Conservation (phyloP, 2,329 filamentous ascomycete genomes). For the Chalara sp. region DNA sequence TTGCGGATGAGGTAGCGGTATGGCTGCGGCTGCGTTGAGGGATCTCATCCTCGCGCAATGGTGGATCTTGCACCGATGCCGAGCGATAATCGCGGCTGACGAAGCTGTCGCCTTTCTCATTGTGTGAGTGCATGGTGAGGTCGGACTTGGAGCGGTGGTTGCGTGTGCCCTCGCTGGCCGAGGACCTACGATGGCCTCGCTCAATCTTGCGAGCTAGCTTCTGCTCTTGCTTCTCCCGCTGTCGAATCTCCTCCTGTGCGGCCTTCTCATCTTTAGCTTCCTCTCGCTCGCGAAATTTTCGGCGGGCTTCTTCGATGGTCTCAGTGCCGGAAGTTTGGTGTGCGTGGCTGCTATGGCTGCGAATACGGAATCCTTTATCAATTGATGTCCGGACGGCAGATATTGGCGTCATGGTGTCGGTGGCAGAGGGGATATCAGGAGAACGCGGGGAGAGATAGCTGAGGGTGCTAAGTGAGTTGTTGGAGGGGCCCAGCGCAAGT, state of each 20-base stretch:
- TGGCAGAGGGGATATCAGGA: constrained; percentile 17
- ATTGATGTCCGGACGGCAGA: constrained; percentile 53
- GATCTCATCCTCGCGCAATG: constrained; percentile 1
- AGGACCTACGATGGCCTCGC: constrained; percentile 27
- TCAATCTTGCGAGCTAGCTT: constrained; percentile 48
- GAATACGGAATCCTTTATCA: constrained; percentile 52
- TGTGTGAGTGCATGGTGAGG: constrained; percentile 14
- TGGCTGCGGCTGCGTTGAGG: constrained; percentile 7
- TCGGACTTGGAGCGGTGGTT: constrained; percentile 31
- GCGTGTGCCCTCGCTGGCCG: constrained; percentile 34
- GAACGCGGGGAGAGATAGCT: constrained; percentile 12
- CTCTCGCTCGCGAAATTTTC: constrained; percentile 57
- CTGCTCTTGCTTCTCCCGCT: constrained; percentile 50
- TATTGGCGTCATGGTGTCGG: constrained; percentile 29
- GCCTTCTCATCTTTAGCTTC: constrained; percentile 56
- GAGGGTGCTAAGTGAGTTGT: constrained; percentile 14
- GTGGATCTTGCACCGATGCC: background rate
- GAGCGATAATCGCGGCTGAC: constrained; percentile 13
- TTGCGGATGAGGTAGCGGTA: constrained; percentile 23
- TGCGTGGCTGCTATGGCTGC: constrained; percentile 53
- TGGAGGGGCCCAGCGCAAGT: constrained; percentile 20
- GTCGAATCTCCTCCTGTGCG: constrained; percentile 50
- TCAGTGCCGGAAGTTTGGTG: constrained; percentile 44
- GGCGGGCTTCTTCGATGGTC: constrained; percentile 53
- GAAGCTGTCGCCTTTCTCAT: constrained; percentile 18